phyloP scores from a whole-genome alignment of 768 basidiomycete species.

The Paxillus involutus region DNA sequence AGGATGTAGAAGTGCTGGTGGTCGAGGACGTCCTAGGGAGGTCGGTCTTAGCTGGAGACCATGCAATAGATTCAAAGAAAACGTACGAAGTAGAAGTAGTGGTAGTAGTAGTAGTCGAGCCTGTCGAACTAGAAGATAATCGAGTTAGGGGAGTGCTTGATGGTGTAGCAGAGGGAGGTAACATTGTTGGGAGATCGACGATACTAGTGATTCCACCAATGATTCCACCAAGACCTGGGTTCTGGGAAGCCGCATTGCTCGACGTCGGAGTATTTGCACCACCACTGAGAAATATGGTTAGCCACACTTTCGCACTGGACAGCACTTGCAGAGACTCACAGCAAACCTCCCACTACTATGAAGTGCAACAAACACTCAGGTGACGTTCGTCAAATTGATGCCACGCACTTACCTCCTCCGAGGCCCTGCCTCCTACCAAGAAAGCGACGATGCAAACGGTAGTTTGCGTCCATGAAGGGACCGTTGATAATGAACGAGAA shows the following conservation, averaged over 20 bases:
- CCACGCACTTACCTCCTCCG: conserved; percentile 24
- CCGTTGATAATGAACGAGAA: conserved; percentile 15
- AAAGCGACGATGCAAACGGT: conserved; percentile 16
- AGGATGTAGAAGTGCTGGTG: conserved; percentile 11
- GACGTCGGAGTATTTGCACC: background rate
- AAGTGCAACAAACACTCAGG: background rate
- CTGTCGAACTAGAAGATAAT: conserved; percentile 25
- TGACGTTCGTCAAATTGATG: background rate
- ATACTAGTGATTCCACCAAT: conserved; percentile 14
- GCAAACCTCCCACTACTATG: conserved; percentile 15
- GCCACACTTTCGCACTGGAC: background rate
- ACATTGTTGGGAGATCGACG: conserved; percentile 7
- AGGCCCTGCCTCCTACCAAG: conserved; percentile 28
- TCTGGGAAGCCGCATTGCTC: conserved; percentile 1
- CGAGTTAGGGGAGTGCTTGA: conserved; percentile 19
- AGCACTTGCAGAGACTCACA: conserved; percentile 17
- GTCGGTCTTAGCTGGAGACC: conserved; percentile 1
- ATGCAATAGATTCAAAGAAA: background rate
- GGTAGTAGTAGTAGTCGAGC: conserved; percentile 16
- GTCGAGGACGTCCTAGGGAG: conserved; percentile 9
- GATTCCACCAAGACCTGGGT: conserved; percentile 7
- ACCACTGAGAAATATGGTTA: conserved; percentile 10
- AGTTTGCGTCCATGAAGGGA: conserved; percentile 20
- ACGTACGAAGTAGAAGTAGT: conserved; percentile 20
- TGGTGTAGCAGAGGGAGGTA: conserved; percentile 14